Evolutionary conservation across 2,329 filamentous ascomycete species (phyloP), one percentile per base, ranked within the genome.

Genomic region (Aschersonia sp.): DNA sequence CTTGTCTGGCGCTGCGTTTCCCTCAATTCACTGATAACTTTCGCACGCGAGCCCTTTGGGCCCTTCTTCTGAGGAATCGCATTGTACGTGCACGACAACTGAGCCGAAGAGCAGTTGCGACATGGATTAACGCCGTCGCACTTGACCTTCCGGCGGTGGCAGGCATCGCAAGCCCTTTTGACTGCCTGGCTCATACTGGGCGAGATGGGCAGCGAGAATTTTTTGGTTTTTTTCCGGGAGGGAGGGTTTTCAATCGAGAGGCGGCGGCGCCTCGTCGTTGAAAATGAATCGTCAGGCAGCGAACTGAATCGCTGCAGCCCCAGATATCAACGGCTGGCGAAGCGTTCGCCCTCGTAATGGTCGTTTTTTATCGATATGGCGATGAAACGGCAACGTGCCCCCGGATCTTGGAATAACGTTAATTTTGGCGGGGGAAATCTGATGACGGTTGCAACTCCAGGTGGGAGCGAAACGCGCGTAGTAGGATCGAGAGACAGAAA

Each of bases 11-110:
- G 75, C 57, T 86, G 81, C 0, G 71, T 82, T 57, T 82, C 79
- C 54, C 83, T 75, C 51, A 87, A 62, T 58, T 86, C 81, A 58
- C 80, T 85, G 62, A 87, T 83, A 50, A 87, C 81, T 63, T 85
- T 87, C 46, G 83, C 83, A 51, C 81, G 70, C 33, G 79, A 83
- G 53, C 83, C 82, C 64, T 85, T 85, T 42, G 82, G 83, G 1
- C 83, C 83, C 62, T 86, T 86, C 67, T 85, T 86, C 65, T 84
- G 82, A 2, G 81, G 81, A 37, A 85, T 78, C 35, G 81, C 79
- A 66, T 84, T 81, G 71, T 85, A 87, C 32, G 81, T 85, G 69
- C 83, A 87, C 10, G 73, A 70, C 14, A 86, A 69, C 57, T 79
- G 73, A 6, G 82, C 79, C 6, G 80, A 76, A 10, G 72, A 71